Evolutionary conservation across 495 filamentous ascomycete species (phyloP).

Genomic region (Talaromyces liani): DNA sequence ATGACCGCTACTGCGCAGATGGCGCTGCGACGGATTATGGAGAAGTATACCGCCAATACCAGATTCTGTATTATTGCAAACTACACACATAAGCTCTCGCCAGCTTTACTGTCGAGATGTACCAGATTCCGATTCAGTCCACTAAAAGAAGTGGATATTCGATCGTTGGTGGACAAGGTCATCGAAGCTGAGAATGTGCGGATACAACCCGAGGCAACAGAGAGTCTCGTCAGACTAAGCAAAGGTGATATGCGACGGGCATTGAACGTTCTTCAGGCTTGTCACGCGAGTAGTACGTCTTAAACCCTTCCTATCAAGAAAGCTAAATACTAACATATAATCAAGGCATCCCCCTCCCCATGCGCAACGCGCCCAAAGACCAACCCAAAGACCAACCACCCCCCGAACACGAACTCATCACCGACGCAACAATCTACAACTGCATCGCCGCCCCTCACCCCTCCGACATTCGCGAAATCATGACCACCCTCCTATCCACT

Average conservation of each 20-base stretch:
- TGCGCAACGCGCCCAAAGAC: slow-evolving; percentile 53
- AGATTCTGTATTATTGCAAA: slow-evolving; percentile 98
- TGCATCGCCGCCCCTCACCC: slow-evolving; percentile 96
- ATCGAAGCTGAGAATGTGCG: slow-evolving; percentile 81
- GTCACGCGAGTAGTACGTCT: slow-evolving; percentile 74
- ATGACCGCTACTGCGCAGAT: slow-evolving; percentile 98
- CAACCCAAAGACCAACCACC: slow-evolving; percentile 47
- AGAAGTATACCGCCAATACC: slow-evolving; percentile 97
- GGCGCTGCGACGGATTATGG: slow-evolving; percentile 96
- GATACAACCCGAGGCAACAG: slow-evolving; percentile 69
- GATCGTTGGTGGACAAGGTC: slow-evolving; percentile 77
- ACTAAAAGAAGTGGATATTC: slow-evolving; percentile 79
- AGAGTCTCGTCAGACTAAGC: slow-evolving; percentile 76
- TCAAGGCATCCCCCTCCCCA: slow-evolving; percentile 61
- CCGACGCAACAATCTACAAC: slow-evolving; percentile 87
- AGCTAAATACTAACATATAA: not conserved
- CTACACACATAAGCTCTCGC: slow-evolving; percentile 98
- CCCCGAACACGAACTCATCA: slow-evolving; percentile 68
- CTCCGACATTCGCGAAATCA: slow-evolving; percentile 76
- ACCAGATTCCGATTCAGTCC: slow-evolving; percentile 95
- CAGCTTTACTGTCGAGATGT: slow-evolving; percentile 85
- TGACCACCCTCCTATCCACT: slow-evolving; percentile 71
- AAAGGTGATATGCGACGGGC: slow-evolving; percentile 96
- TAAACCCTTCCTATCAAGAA: slow-evolving; percentile 16
- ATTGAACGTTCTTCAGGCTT: slow-evolving; percentile 92